Percentiles rank a stretch among this genome's conserved stretches.
phyloP scores from a whole-genome alignment of 2,329 filamentous ascomycete species.

The Berkeleyomyces rouxiae region DNA sequence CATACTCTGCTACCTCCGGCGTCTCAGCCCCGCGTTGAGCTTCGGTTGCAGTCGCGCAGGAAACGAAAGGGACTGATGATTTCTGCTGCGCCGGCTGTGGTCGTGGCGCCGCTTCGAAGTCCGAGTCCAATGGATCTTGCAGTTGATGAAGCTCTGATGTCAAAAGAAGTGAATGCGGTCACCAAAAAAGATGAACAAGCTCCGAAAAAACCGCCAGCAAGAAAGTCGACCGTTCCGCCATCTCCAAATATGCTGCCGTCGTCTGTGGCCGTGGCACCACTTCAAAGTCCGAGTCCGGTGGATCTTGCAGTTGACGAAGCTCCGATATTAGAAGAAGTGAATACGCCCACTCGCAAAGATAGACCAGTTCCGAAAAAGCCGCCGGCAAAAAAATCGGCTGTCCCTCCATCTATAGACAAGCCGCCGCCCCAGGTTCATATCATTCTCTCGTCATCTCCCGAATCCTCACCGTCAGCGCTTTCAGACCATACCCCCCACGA shows the following conservation, averaged over 20 bases:
- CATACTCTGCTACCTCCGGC: not conserved
- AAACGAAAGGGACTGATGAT: slow-evolving; percentile 8
- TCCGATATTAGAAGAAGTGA: not conserved
- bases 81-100: not conserved
- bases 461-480: not conserved
- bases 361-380: not conserved
- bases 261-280: not conserved
- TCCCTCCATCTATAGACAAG: not conserved
- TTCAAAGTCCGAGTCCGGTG: not conserved
- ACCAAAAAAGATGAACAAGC: too few species aligned
- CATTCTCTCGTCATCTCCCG: not conserved
- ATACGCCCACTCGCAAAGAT: not conserved
- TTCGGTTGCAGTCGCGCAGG: not conserved
- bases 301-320: not conserved
- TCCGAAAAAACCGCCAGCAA: too few species aligned
- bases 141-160: not conserved
- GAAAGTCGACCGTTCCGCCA: too few species aligned
- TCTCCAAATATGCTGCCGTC: too few species aligned
- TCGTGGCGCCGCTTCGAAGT: not conserved
- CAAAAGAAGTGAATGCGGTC: not conserved
- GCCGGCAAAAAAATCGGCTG: not conserved
- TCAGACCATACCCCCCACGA: not conserved
- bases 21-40: slow-evolving; percentile 5
- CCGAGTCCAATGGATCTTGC: not conserved
- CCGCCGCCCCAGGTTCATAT: too few species aligned